Evolutionary conservation across 1,139 yeast species (phyloP).

Genomic region (Candida tunisiensis): DNA sequence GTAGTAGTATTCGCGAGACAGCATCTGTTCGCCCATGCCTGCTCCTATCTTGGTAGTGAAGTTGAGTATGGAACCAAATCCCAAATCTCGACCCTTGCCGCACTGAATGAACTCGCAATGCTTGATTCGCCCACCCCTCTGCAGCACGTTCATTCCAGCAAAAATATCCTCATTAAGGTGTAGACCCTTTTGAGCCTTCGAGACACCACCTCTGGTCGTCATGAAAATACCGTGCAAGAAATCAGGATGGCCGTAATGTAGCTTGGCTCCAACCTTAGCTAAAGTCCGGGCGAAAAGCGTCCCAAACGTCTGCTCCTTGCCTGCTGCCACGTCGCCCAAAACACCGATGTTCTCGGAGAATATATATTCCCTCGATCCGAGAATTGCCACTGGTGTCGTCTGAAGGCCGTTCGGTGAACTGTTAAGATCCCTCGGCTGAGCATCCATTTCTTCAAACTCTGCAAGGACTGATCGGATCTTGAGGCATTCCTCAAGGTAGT

Average conservation of each 20-base stretch:
- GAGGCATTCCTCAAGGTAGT: slow-evolving; percentile 70
- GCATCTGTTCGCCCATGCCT: slow-evolving; percentile 87
- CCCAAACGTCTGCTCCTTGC: slow-evolving; percentile 87
- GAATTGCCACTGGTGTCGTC: slow-evolving; percentile 53
- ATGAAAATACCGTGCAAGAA: slow-evolving; percentile 69
- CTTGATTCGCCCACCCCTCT: slow-evolving; percentile 74
- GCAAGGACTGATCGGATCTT: slow-evolving; percentile 63
- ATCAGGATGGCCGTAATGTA: slow-evolving; percentile 90
- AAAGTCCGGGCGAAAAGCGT: slow-evolving; percentile 75
- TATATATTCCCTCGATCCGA: slow-evolving; percentile 80
- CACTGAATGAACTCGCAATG: slow-evolving; percentile 84
- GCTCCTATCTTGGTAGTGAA: slow-evolving; percentile 85
- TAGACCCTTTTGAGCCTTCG: slow-evolving; percentile 76
- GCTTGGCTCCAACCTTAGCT: slow-evolving; percentile 73
- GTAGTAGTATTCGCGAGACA: slow-evolving; percentile 72
- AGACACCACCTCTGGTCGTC: slow-evolving; percentile 84
- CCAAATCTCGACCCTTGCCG: slow-evolving; percentile 84
- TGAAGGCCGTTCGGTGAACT: background rate
- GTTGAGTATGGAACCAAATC: slow-evolving; percentile 69
- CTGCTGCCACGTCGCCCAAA: slow-evolving; percentile 84
- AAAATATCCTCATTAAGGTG: slow-evolving; percentile 83
- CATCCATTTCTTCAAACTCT: slow-evolving; percentile 53
- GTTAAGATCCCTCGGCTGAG: slow-evolving; percentile 10
- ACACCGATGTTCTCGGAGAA: slow-evolving; percentile 79
- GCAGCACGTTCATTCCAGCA: slow-evolving; percentile 75